Evolutionary conservation across 345 rosid genomes (phyloP), one percentile per base, ranked within the genome.

Genomic region (Citrus inodora): DNA sequence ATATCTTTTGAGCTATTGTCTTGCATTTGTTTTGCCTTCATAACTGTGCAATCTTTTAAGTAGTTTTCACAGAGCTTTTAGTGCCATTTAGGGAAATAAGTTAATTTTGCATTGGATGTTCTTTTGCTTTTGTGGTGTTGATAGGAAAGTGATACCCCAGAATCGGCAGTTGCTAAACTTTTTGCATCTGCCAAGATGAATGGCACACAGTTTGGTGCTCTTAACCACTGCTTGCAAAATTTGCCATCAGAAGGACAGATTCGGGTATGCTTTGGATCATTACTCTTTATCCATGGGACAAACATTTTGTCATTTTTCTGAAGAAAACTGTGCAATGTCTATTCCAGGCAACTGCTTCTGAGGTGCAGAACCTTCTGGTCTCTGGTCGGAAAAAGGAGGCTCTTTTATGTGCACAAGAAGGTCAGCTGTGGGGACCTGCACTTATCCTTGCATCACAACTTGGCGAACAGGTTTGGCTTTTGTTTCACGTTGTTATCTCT

Each of bases 401-500:
- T 80, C 64, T 97, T 58, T 89, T 87, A 60, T 82, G 86, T 84
- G 98, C 99, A 69, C 97, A 94, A 83, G 97, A 87, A 81, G 99
- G 99, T 76, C 95, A 90, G 85, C 84, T 97, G 79, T 97, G 99
- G 99, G 99, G 99, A 82, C 98, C 94, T 64, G 98, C 99, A 37
- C 95, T 97, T 82, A 92, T 97, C 76, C 93, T 97, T 66, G 95
- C 99, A 1, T 90, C 98, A 35, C 98, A 94, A 80, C 93, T 97
- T 78, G 99, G 98, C 35, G 88, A 97, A 70, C 97, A 97, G 98
- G 99, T 97, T 80, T 76, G 76, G 82, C 79, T 56, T 81, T 58
- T 42, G 25, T 51, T 80, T 63, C 53, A 60, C 71, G 30, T 59
- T 66, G 16, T 46, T 67, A 25, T 25, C 37, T 51, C 19, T 42